Base-by-base conservation (phyloP, 306 rosid genomes). In the Astragalus glycyphyllos region DNA sequence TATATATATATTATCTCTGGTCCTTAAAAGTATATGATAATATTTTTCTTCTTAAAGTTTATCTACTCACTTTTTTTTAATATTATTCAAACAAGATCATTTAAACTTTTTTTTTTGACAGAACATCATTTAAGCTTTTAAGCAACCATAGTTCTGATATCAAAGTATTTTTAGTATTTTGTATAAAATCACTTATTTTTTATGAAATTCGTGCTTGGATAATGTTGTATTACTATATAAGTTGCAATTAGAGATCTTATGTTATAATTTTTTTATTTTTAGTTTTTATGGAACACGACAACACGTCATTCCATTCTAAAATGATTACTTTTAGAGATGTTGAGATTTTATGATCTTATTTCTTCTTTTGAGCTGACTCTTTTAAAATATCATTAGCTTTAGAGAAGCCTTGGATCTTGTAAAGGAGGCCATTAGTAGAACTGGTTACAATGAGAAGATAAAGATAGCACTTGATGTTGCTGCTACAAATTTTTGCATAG, bases 401-500 rank as follows among this genome's bases (percentile, higher is more conserved):
- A 83, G 37, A 75, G 98, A 93, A 83, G 98, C 87, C 78, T 85
- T 93, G 87, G 92, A 93, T 80, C 92, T 93, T 84, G 90, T 93
- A 50, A 79, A 80, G 84, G 98, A 90, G 81, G 97, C 97, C 61
- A 87, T 90, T 70, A 29, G 81, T 83, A 84, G 98, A 87, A 75
- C 89, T 11, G 97, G 94, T 49, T 86, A 93, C 57, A 74, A 67
- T 57, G 98, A 90, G 38, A 86, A 17, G 77, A 86, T 94, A 82
- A 90, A 90, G 91, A 89, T 94, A 41, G 98, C 95, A 14, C 86
- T 90, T 69, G 92, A 89, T 80, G 83, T 82, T 72, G 84, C 92
- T 55, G 98, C 97, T 73, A 79, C 96, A 58, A 83, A 87, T 75
- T 89, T 94, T 81, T 94, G 98, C 82, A 87, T 87, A 69, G 98